Evolutionary conservation across 2,329 filamentous ascomycete species (phyloP).

Genomic region (Claviceps cyperi): DNA sequence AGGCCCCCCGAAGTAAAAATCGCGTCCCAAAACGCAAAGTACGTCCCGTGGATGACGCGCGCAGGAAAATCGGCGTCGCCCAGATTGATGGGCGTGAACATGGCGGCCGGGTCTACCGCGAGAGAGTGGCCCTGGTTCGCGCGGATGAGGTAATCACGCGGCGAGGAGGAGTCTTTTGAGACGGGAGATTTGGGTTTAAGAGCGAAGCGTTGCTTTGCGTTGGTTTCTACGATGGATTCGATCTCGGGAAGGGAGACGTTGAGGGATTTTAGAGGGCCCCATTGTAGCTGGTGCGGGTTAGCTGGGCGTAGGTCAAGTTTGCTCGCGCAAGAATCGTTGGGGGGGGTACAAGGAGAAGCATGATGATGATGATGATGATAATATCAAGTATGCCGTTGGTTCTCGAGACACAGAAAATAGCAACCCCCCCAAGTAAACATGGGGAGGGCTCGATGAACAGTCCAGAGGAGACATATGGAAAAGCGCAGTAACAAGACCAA

Average conservation of each 20-base stretch:
- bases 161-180: constrained; percentile 24
- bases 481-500: too few relatives aligned
- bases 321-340: too few relatives aligned
- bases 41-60: constrained; percentile 75
- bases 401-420: too few relatives aligned
- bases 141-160: constrained; percentile 69
- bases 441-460: too few relatives aligned
- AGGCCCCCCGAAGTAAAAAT: constrained; percentile 70
- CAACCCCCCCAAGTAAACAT: too few relatives aligned
- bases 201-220: constrained; percentile 84
- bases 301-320: background rate
- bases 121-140: constrained; percentile 93
- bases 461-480: too few relatives aligned
- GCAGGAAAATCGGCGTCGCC: constrained; percentile 44
- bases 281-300: constrained; percentile 28
- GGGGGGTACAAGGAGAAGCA: too few relatives aligned
- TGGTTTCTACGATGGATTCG: constrained; percentile 50
- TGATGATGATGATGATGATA: too few relatives aligned
- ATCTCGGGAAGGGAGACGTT: constrained; percentile 66
- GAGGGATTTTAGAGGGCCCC: constrained; percentile 48
- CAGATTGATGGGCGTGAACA: constrained; percentile 54
- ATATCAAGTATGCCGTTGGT: too few relatives aligned
- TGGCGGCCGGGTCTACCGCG: constrained; percentile 51
- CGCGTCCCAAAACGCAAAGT: constrained; percentile 60
- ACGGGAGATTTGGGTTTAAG: constrained; percentile 40